Percentiles rank a stretch among this genome's conserved stretches.
These are phyloP conservation scores for Fimicolochytrium jonesii DNA, from an alignment of 192 early-diverging fungal species.

Conservation along the genomic window DNA sequence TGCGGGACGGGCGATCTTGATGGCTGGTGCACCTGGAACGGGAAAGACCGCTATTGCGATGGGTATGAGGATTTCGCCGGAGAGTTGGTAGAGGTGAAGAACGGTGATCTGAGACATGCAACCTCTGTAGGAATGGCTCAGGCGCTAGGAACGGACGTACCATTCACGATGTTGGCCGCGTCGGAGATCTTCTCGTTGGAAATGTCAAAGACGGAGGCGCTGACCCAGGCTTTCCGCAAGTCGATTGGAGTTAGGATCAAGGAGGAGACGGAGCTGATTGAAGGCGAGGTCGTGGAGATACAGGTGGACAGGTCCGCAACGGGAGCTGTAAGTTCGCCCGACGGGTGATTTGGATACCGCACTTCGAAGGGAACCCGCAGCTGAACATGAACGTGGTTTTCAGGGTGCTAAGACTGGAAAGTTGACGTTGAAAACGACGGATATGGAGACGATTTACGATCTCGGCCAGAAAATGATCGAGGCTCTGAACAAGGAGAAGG, in stretches of 20 bases:
- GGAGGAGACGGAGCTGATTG: conserved; percentile 97
- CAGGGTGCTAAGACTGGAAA: conserved; percentile 94
- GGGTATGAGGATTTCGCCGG: too few relatives aligned
- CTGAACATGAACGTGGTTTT: neutral
- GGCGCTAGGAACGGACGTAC: conserved; percentile 89
- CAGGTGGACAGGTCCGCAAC: conserved; percentile 92
- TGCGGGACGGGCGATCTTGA: conserved; percentile 92
- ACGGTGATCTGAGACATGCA: too few relatives aligned
- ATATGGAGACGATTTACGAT: conserved; percentile 99
- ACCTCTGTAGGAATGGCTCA: conserved; percentile 74
- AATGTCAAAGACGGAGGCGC: conserved; percentile 97
- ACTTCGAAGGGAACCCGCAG: too few relatives aligned
- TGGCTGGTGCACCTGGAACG: conserved; percentile 97
- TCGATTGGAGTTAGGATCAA: conserved; percentile 98
- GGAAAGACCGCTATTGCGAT: conserved; percentile 99
- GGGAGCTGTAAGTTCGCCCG: conserved; percentile 70
- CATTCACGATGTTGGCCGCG: conserved; percentile 95
- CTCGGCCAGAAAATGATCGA: conserved; percentile 99
- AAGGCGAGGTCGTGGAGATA: conserved; percentile 98
- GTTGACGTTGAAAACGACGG: conserved; percentile 97
- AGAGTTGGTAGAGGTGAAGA: neutral
- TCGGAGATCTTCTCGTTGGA: conserved; percentile 99
- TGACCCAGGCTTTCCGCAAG: conserved; percentile 96
- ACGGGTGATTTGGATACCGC: too few relatives aligned
- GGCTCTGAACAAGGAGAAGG: conserved; percentile 95